Evolutionary conservation across 257 asterid species (phyloP), one percentile per base, ranked within the genome.

Genomic region (Primulina tabacum): DNA sequence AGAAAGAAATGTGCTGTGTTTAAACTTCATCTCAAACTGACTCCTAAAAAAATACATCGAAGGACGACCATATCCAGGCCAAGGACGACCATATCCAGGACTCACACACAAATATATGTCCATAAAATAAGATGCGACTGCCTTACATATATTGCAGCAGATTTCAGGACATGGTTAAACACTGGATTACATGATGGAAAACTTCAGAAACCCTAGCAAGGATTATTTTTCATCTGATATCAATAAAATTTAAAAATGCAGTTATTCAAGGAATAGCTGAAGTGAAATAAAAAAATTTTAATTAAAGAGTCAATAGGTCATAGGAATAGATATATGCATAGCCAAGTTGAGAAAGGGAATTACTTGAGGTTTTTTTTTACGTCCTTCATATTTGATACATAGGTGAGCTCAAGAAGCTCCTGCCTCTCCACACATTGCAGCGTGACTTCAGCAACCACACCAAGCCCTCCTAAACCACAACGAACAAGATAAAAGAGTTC

Each of bases 381-480:
- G 74, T 93, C 96, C 55, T 82, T 85, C 84, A 86, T 67, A 82
- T 80, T 86, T 26, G 96, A 85, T 56, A 93, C 84, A 73, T 81
- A 87, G 64, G 97, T 93, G 73, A 89, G 97, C 80, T 93, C 97
- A 32, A 90, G 87, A 70, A 93, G 99, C 83, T 89, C 96, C 87
- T 83, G 89, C 76, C 93, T 87, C 76, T 90, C 97, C 21, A 90
- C 97, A 68, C 99, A 93, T 62, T 93, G 97, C 53, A 93, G 85
- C 58, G 99, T 93, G 75, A 90, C 97, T 72, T 93, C 99, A 7
- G 96, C 88, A 74, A 93, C 99, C 59, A 93, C 97, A 55, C 99
- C 99, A 64, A 93, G 96, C 66, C 97, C 99, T 43, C 99, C 99
- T 68, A 93, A 96, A 64, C 99, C 99, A 82, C 99, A 90, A 1